Percentiles rank a stretch among this genome's conserved stretches.
Evolutionary conservation across 495 filamentous ascomycete genomes (phyloP).

Genomic region (Hypoxylon fuscum): DNA sequence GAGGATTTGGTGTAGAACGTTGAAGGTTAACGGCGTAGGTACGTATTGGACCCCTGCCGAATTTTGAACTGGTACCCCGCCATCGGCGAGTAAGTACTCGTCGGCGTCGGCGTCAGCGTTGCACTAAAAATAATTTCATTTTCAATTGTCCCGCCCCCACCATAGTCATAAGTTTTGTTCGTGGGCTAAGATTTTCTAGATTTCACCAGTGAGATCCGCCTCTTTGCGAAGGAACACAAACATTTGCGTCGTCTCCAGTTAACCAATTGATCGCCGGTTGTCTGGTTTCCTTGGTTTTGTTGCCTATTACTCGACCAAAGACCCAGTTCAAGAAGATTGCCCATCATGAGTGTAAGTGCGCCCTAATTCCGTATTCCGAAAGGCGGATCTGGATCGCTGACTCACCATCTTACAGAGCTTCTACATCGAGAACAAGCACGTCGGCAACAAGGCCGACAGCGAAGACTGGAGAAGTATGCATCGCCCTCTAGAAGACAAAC

Average conservation of each 20-base stretch:
- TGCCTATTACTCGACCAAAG: neutral
- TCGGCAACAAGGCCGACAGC: constrained; percentile 79
- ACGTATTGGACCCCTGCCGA: neutral
- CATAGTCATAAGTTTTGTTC: constrained; percentile 22
- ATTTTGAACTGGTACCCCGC: constrained; percentile 11
- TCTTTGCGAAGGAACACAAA: constrained; percentile 20
- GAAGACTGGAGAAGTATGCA: constrained; percentile 92
- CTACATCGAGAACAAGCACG: constrained; percentile 88
- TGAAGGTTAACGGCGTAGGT: too few relatives aligned
- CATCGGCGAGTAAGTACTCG: constrained; percentile 27
- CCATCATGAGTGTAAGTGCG: constrained; percentile 45
- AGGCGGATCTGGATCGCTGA: constrained; percentile 20
- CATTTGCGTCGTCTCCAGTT: neutral
- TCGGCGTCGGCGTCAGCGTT: constrained; percentile 8
- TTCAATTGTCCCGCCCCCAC: constrained; percentile 34
- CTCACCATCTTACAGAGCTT: constrained; percentile 59
- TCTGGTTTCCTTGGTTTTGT: neutral
- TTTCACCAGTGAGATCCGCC: constrained; percentile 12
- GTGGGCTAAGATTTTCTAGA: constrained; percentile 30
- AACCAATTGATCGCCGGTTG: constrained; percentile 1
- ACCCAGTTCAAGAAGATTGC: constrained; percentile 1
- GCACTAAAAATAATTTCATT: constrained; percentile 22
- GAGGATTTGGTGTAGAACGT: too few relatives aligned
- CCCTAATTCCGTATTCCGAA: neutral
- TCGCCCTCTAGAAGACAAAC: neutral